Conservation (phyloP, 805 yeast species). For the Kuraishia piskuri region DNA sequence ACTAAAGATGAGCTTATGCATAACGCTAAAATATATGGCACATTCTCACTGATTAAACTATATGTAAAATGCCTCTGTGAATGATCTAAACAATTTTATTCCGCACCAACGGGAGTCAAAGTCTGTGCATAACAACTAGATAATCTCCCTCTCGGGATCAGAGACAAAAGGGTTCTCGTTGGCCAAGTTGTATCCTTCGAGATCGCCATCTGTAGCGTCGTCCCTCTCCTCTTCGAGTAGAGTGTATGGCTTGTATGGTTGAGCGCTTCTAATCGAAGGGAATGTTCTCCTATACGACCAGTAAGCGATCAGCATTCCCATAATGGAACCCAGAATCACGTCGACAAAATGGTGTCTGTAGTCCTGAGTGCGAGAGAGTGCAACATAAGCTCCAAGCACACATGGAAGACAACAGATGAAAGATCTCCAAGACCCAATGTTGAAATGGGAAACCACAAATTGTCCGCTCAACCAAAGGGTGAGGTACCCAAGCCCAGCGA, state of each 20-base stretch:
- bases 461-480: slow-evolving; percentile 67
- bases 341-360: slow-evolving; percentile 92
- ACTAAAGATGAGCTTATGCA: too few species aligned
- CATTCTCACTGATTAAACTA: too few species aligned
- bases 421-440: slow-evolving; percentile 57
- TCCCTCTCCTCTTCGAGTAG: slow-evolving; percentile 10
- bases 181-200: background rate
- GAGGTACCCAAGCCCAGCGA: slow-evolving; percentile 57
- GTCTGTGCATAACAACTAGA: background rate
- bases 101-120: too few species aligned
- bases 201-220: background rate
- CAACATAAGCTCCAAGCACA: slow-evolving; percentile 66
- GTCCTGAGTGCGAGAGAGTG: slow-evolving; percentile 82
- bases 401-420: slow-evolving; percentile 45
- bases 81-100: too few species aligned
- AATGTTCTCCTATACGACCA: slow-evolving; percentile 47
- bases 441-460: slow-evolving; percentile 27
- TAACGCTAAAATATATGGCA: too few species aligned
- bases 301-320: slow-evolving; percentile 58
- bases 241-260: slow-evolving; percentile 31
- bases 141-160: background rate
- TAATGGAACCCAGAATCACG: slow-evolving; percentile 58
- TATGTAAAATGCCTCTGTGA: too few species aligned
- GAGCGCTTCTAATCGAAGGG: slow-evolving; percentile 27
- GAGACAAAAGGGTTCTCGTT: background rate